Evolutionary conservation across 192 early-diverging fungal species (phyloP).

Genomic region (Linnemannia zychae): DNA sequence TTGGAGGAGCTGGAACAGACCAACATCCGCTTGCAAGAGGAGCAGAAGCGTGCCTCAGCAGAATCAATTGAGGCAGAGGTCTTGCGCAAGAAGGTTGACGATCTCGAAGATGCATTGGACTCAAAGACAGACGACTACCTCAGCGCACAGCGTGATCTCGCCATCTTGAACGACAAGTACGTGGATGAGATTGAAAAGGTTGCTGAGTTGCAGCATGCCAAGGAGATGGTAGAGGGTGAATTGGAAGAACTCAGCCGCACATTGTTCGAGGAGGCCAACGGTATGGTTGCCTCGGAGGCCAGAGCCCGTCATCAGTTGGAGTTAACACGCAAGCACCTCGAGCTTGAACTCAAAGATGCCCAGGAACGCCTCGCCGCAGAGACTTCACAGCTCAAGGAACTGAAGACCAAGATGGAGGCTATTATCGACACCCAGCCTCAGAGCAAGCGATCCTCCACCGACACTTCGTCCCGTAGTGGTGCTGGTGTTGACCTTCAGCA

Average conservation of each 20-base stretch:
- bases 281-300: constrained; percentile 89
- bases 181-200: constrained; percentile 89
- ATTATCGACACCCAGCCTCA: constrained; percentile 60
- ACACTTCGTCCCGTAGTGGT: constrained; percentile 38
- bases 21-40: constrained; percentile 67
- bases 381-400: constrained; percentile 87
- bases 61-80: constrained; percentile 73
- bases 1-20: constrained; percentile 71
- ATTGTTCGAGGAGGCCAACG: constrained; percentile 96
- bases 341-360: constrained; percentile 78
- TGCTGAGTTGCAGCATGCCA: constrained; percentile 91
- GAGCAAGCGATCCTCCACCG: constrained; percentile 57
- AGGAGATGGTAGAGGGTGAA: constrained; percentile 93
- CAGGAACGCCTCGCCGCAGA: constrained; percentile 78
- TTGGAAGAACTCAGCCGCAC: constrained; percentile 92
- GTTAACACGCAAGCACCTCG: constrained; percentile 68
- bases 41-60: constrained; percentile 69
- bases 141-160: constrained; percentile 77
- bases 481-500: constrained; percentile 50
- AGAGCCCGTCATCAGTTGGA: constrained; percentile 69
- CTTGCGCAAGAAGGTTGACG: constrained; percentile 69
- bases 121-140: constrained; percentile 80
- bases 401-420: constrained; percentile 83
- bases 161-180: constrained; percentile 83
- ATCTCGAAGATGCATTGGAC: constrained; percentile 79